A percentile compares a stretch with the other conserved stretches of the same genome.
These are phyloP conservation scores for Dendrostoma leiphaemia DNA, from an alignment of 2,329 filamentous ascomycete genomes.

Conservation along the genomic window DNA sequence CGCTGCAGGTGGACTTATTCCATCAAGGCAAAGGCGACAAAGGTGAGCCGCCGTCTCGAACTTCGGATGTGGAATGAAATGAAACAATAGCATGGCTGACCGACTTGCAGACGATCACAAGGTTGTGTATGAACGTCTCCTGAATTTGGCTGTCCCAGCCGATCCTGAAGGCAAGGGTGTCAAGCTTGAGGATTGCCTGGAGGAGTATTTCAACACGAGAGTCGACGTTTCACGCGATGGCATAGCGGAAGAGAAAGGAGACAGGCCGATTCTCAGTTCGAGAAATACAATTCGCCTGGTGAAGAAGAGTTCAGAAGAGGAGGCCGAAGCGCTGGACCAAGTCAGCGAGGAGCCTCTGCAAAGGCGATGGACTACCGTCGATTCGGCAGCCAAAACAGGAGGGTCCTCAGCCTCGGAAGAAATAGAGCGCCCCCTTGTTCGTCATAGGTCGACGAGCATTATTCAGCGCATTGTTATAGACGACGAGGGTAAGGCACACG, in stretches of 20 bases:
- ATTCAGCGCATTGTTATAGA: slow-evolving; percentile 60
- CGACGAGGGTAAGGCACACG: slow-evolving; percentile 43
- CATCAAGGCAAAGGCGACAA: slow-evolving; percentile 74
- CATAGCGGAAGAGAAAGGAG: slow-evolving; percentile 48
- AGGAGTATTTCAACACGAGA: slow-evolving; percentile 91
- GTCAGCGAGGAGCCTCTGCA: slow-evolving; percentile 27
- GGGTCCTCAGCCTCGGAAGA: slow-evolving; percentile 23
- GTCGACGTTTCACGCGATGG: slow-evolving; percentile 83
- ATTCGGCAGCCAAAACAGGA: slow-evolving; percentile 17
- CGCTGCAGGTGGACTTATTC: slow-evolving; percentile 90
- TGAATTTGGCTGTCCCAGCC: slow-evolving; percentile 87
- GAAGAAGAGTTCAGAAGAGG: slow-evolving; percentile 19
- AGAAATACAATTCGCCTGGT: slow-evolving; percentile 34
- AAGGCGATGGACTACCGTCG: slow-evolving; percentile 33
- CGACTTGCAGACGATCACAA: slow-evolving; percentile 77
- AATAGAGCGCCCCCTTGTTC: slow-evolving; percentile 32
- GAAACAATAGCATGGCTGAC: neutral
- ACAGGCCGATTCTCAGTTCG: slow-evolving; percentile 27
- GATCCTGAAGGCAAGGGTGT: slow-evolving; percentile 69
- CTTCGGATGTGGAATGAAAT: too few relatives aligned
- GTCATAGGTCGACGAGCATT: slow-evolving; percentile 56
- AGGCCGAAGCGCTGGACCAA: slow-evolving; percentile 16
- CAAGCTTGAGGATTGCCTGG: slow-evolving; percentile 85
- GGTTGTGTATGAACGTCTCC: slow-evolving; percentile 83
- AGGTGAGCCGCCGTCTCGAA: neutral